Evolutionary conservation across 768 basidiomycete species (phyloP).

Genomic region (Termitomyces heimii): DNA sequence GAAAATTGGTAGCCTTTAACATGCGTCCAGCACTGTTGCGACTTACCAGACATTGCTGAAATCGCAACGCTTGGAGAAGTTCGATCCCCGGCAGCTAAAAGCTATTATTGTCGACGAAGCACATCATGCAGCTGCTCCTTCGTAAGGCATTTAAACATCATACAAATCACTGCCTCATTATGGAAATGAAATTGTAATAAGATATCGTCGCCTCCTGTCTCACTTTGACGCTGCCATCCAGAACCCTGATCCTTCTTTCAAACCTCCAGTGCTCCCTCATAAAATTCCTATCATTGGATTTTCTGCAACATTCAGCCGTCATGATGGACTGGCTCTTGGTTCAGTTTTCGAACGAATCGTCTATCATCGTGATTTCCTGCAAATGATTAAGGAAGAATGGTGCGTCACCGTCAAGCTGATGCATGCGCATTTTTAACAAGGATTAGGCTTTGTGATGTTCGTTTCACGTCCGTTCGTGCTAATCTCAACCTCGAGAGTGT

Average conservation of each 20-base stretch:
- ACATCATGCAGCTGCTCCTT: slow-evolving; percentile 90
- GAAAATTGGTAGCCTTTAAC: neutral
- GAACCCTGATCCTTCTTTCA: slow-evolving; percentile 39
- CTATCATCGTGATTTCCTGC: slow-evolving; percentile 84
- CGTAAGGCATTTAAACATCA: slow-evolving; percentile 39
- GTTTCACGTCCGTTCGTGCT: slow-evolving; percentile 78
- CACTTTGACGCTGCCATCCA: slow-evolving; percentile 69
- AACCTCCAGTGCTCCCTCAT: slow-evolving; percentile 32
- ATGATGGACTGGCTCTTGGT: slow-evolving; percentile 85
- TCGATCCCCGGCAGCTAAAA: slow-evolving; percentile 59
- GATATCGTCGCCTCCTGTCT: slow-evolving; percentile 81
- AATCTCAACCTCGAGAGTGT: slow-evolving; percentile 66
- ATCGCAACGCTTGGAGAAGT: slow-evolving; percentile 62
- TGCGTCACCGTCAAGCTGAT: slow-evolving; percentile 19
- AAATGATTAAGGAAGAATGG: slow-evolving; percentile 95
- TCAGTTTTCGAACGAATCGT: slow-evolving; percentile 89
- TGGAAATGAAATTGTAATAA: slow-evolving; percentile 8
- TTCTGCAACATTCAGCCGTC: slow-evolving; percentile 90
- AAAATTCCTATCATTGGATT: slow-evolving; percentile 86
- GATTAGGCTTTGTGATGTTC: slow-evolving; percentile 75
- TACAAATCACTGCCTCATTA: neutral
- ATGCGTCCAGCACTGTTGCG: slow-evolving; percentile 61
- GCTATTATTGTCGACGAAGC: slow-evolving; percentile 90
- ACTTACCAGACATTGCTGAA: slow-evolving; percentile 84
- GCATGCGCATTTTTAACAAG: slow-evolving; percentile 13